Base-by-base conservation (phyloP, 2,329 filamentous ascomycete genomes). In the Chaetomium sp. region DNA sequence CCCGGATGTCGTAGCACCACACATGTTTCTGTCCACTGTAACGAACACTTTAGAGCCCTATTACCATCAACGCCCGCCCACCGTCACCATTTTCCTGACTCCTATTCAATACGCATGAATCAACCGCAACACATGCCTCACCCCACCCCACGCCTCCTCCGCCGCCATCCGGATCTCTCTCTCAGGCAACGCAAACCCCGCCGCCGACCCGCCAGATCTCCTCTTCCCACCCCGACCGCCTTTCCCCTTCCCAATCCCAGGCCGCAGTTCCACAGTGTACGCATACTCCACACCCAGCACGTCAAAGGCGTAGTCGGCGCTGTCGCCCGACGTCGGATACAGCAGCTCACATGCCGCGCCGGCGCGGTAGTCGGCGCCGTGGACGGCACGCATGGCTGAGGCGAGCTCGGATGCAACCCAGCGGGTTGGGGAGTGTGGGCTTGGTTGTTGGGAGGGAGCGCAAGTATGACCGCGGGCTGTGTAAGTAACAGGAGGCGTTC, bases 381-480 rank as follows among this genome's bases (percentile, higher is more conserved):
- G 69, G 12, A 75, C 69, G 1, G 64, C 62, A 27, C 63, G 69
- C 63, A 86, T 79, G 27, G 81, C 82, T 1, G 74, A 70, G 12
- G 77, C 75, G 5, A 75, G 73, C 6, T 72, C 74, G 11, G 65
- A 64, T 2, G 79, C 78, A 0, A 86, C 73, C 0, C 68, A 65
- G 61, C 77, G 14, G 7, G 41, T 12, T 10, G 32, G 35, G 72
- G 58, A 81, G 75, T 52, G 76, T 71, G 6, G 71, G 41, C 6
- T 43, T 43, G 41, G 41, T 44, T 44, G 32, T 14, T 44, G 42
- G 5, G n/a, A 6, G 8, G 6, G 40, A 14, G 40, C 12, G 40
- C 27, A 19, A 14, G 40, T 42, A n/a, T 42, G 40, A 4, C 14
- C 11, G 41, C 12, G 14, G 6, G 41, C 11, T 7, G 41, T n/a